Evolutionary conservation across 768 basidiomycete species (phyloP), one percentile per base, ranked within the genome.

Genomic region (Basidioascus undulatus): DNA sequence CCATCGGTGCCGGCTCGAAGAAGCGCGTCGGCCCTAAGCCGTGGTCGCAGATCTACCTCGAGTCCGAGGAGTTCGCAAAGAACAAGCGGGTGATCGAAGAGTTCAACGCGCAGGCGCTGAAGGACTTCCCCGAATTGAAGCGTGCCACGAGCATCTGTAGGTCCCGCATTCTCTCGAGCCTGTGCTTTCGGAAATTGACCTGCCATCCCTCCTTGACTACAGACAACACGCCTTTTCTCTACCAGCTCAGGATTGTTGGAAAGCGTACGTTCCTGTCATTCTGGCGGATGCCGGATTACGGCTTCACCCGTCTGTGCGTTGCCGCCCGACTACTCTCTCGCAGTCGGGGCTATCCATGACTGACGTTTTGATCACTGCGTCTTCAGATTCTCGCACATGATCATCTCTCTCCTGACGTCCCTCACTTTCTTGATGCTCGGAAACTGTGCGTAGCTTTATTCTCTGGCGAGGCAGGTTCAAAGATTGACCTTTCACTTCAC

Each of bases 281-380:
- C 11, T 86, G 78, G 76, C 65, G 83, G 41, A 77, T 74, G 8
- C 77, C 81, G 3, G 72, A 82, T 47, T 87, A 86, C 54, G 71
- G 80, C 37, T 84, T 74, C 62, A 80, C 71, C 39, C 70, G 83
- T 16, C 60, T 83, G 20, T 81, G 81, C 56, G 69, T n/a, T n/a
- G n/a, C n/a, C n/a, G n/a, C n/a, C n/a, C n/a, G n/a, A n/a, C n/a
- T n/a, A n/a, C n/a, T n/a, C n/a, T n/a, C n/a, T n/a, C n/a, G n/a
- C n/a, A n/a, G n/a, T n/a, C n/a, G n/a, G 44, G 44, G 16, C 40
- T 48, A 9, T 45, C 42, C 18, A 25, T 39, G 16, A n/a, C 13
- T 30, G 5, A 6, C 16, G 6, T 19, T 37, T 6, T 37, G 16
- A 10, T 37, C 16, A 15, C 9, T 21, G 34, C 8, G 20, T n/a